phyloP scores from a whole-genome alignment of 1,284 basidiomycete genomes.

The Porodaedalea pini region DNA sequence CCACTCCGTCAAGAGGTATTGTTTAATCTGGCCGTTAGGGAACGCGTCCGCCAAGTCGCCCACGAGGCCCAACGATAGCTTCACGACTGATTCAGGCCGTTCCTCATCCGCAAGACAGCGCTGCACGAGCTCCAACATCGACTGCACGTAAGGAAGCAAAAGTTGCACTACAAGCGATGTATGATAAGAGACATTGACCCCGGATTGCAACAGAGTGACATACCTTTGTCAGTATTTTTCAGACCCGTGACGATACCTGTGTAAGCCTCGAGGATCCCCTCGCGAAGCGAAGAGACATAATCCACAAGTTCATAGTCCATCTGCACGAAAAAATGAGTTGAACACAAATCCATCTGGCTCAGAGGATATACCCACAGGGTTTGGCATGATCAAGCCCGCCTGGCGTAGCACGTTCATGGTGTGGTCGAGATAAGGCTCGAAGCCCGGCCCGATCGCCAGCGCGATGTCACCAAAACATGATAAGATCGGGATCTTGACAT shows the following conservation, averaged over 20 bases:
- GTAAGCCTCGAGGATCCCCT: constrained; percentile 96
- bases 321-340: constrained; percentile 34
- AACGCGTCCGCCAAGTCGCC: constrained; percentile 92
- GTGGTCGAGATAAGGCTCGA: constrained; percentile 87
- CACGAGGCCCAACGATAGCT: constrained; percentile 78
- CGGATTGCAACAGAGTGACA: constrained; percentile 20
- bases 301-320: constrained; percentile 89
- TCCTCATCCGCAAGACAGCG: constrained; percentile 82
- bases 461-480: constrained; percentile 98
- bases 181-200: not conserved
- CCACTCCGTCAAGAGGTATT: constrained; percentile 78
- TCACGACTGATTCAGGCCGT: constrained; percentile 75
- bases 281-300: constrained; percentile 87
- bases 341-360: constrained; percentile 2
- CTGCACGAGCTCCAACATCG: constrained; percentile 81
- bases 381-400: constrained; percentile 82
- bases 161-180: constrained; percentile 44
- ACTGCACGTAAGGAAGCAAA: constrained; percentile 63
- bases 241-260: constrained; percentile 91
- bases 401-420: constrained; percentile 91
- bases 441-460: constrained; percentile 82
- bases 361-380: constrained; percentile 58
- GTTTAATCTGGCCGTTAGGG: constrained; percentile 77
- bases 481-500: constrained; percentile 95
- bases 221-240: constrained; percentile 79